These are phyloP conservation scores for Boechera stricta DNA, from an alignment of 345 rosid species.

Conservation along the genomic window DNA sequence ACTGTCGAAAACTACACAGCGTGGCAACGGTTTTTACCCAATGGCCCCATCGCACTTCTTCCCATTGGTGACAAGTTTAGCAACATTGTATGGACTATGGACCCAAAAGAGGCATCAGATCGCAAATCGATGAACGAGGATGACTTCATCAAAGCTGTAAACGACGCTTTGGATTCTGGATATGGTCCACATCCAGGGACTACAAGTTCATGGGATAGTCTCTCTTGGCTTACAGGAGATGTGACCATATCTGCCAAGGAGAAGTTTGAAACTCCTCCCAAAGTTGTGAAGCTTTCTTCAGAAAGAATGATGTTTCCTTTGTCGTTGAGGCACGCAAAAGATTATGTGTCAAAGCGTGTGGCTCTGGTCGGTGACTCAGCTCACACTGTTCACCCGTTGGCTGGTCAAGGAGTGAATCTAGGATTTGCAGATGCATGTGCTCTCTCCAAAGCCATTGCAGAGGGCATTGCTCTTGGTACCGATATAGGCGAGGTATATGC, in stretches of 20 bases:
- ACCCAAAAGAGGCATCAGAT: slow-evolving; percentile 70
- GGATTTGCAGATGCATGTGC: slow-evolving; percentile 86
- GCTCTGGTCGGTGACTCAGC: slow-evolving; percentile 94
- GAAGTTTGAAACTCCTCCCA: slow-evolving; percentile 79
- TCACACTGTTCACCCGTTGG: slow-evolving; percentile 93
- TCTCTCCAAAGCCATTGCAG: slow-evolving; percentile 72
- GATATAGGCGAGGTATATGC: slow-evolving; percentile 85
- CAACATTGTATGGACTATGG: slow-evolving; percentile 97
- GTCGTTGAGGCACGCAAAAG: slow-evolving; percentile 77
- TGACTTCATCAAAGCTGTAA: slow-evolving; percentile 75
- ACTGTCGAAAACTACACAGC: slow-evolving; percentile 67
- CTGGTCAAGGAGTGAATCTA: slow-evolving; percentile 97
- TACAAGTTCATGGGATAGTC: slow-evolving; percentile 50
- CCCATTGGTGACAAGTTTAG: slow-evolving; percentile 87
- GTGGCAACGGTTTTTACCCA: slow-evolving; percentile 94
- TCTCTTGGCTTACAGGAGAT: slow-evolving; percentile 68
- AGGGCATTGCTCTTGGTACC: slow-evolving; percentile 79
- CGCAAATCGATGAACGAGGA: slow-evolving; percentile 72
- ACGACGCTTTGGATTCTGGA: slow-evolving; percentile 83
- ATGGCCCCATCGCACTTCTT: slow-evolving; percentile 89
- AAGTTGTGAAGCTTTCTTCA: slow-evolving; percentile 75
- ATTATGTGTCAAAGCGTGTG: slow-evolving; percentile 69
- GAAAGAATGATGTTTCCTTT: slow-evolving; percentile 87
- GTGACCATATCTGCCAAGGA: slow-evolving; percentile 54
- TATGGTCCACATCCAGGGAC: slow-evolving; percentile 82